phyloP scores from a whole-genome alignment of 352 stramenopile genomes.

The Pythium volutum region DNA sequence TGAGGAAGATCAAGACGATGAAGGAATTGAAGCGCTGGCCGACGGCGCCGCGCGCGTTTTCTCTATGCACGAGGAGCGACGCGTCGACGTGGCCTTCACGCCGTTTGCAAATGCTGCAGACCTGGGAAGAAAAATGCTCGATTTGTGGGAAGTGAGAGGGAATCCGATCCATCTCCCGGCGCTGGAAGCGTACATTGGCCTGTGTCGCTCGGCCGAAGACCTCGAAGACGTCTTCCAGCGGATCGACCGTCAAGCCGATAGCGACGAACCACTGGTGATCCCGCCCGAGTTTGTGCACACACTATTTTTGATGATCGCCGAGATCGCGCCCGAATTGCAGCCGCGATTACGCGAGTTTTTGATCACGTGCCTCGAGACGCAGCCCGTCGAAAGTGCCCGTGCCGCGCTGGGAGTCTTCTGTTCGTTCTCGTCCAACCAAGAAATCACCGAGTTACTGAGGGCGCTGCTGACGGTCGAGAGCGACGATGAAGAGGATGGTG shows the following conservation, averaged over 20 bases:
- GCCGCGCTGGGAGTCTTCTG: slow-evolving; percentile 59
- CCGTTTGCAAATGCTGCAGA: slow-evolving; percentile 8
- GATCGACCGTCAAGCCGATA: slow-evolving; percentile 38
- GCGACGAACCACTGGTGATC: slow-evolving; percentile 25
- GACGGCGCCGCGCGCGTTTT: slow-evolving; percentile 3
- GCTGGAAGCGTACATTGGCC: slow-evolving; percentile 16
- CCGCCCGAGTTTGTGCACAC: slow-evolving; percentile 49
- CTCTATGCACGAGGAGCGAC: background rate
- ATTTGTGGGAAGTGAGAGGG: slow-evolving; percentile 9
- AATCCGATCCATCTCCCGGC: slow-evolving; percentile 6
- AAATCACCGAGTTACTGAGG: slow-evolving; percentile 39
- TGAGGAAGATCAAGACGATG: background rate
- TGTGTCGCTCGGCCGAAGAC: slow-evolving; percentile 7
- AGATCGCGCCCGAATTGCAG: slow-evolving; percentile 27
- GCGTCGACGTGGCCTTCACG: slow-evolving; percentile 2
- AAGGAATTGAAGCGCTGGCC: slow-evolving; percentile 11
- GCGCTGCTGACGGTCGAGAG: slow-evolving; percentile 35
- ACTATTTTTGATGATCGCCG: slow-evolving; percentile 40
- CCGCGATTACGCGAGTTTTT: slow-evolving; percentile 45
- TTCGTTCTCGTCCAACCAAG: slow-evolving; percentile 30
- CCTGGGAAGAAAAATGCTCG: slow-evolving; percentile 13
- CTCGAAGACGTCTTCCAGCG: slow-evolving; percentile 20
- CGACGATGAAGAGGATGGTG: slow-evolving; percentile 29
- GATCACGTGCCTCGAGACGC: slow-evolving; percentile 33
- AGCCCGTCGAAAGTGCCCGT: slow-evolving; percentile 38